Base-by-base conservation (phyloP, 257 asterid genomes). In the Lantana camara region DNA sequence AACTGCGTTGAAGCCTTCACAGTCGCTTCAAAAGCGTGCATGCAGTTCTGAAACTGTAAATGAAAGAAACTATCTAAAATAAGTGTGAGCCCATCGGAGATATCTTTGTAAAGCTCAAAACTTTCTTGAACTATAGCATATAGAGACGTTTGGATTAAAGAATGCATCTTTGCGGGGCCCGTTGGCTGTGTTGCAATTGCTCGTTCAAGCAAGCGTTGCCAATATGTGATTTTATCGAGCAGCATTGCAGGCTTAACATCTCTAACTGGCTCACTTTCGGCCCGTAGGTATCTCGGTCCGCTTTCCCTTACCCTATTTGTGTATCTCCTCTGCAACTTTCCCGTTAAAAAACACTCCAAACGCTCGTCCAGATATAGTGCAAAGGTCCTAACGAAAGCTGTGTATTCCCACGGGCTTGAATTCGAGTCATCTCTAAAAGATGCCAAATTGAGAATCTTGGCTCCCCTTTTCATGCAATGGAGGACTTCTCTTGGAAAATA, bases 351-450 rank as follows among this genome's bases (percentile, higher is more conserved):
- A 65, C 95, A 90, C 42, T 90, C 97, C 10, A 87, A 63, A 11
- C 95, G 85, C 75, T 87, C 97, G n/a, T 90, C 95, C 4, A 90
- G 88, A 62, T 90, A 90, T 2, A 90, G 85, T 2, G 95, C 90
- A 37, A 87, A 83, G 0, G 91, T 90, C 1, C 95, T 73, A 2
- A 90, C 87, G 15, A 85, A 90, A 0, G 97, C 84, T 0, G 95
- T 85, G 73, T 75, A 90, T 72, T 90, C 95, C 95, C 95, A 90
- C 0, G 95, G 95, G 57, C 94, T 83, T 0, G 91, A 77, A 58
- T 81, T 79, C 0, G 97, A 87, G 41, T 85, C 95, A 11, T 90
- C 94, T 2, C 94, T 82, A 14, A 90, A 90, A 41, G 81, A 69
- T 0, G 91, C 65, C 6, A 90, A 85, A 47, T 90, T 90, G 69